phyloP scores from a whole-genome alignment of 306 rosid genomes.

The Malus asiatica region DNA sequence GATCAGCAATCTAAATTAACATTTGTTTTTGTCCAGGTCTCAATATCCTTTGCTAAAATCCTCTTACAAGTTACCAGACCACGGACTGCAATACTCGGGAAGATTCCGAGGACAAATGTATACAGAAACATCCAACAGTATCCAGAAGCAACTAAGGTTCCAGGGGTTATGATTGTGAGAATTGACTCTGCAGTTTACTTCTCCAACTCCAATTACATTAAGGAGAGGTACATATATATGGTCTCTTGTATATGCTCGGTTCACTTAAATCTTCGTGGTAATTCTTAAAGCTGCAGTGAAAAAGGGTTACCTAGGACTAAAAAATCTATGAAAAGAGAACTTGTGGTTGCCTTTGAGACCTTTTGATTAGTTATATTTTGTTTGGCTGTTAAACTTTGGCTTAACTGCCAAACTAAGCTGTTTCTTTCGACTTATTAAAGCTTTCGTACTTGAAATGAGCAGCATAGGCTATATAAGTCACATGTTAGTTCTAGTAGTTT shows the following conservation, averaged over 20 bases:
- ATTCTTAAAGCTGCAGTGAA: background rate
- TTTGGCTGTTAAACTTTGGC: background rate
- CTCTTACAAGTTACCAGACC: constrained; percentile 93
- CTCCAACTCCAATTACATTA: constrained; percentile 86
- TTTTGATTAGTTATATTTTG: background rate
- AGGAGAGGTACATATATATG: constrained; percentile 59
- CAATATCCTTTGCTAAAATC: constrained; percentile 89
- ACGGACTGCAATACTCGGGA: constrained; percentile 77
- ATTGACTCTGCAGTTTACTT: constrained; percentile 93
- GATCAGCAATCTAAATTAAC: constrained; percentile 11
- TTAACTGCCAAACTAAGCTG: background rate
- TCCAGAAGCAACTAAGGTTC: constrained; percentile 73
- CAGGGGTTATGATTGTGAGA: constrained; percentile 74
- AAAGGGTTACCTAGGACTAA: background rate
- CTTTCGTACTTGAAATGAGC: constrained; percentile 1
- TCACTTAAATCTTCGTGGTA: background rate
- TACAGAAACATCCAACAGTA: constrained; percentile 87
- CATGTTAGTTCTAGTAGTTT: background rate
- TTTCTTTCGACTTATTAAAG: background rate
- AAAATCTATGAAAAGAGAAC: background rate
- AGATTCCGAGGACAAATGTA: constrained; percentile 73
- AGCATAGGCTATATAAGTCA: background rate
- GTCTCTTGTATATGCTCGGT: constrained; percentile 7
- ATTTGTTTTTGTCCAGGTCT: constrained; percentile 37
- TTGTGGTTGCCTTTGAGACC: background rate